Percentiles rank a stretch among this genome's conserved stretches.
These are phyloP conservation scores for Tillandsia leiboldiana DNA, from an alignment of 176 grass and related monocot genomes.

Conservation along the genomic window DNA sequence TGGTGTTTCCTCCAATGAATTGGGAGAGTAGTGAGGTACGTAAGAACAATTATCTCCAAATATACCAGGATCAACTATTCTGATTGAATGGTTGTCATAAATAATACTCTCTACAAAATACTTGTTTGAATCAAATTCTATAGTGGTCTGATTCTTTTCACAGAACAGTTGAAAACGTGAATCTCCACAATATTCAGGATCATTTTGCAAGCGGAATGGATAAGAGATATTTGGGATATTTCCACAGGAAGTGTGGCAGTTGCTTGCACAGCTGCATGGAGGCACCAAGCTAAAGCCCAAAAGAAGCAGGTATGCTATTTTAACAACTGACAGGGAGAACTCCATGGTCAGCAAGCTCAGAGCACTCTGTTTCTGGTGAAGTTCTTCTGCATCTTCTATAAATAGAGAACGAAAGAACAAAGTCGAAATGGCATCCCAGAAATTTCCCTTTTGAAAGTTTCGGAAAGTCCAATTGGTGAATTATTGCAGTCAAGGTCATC, in stretches of 20 bases:
- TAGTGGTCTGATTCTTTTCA: constrained; percentile 3
- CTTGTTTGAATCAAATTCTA: not conserved
- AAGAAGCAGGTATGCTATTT: not conserved
- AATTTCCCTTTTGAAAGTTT: not conserved
- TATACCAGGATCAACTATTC: constrained; percentile 7
- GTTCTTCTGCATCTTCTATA: not conserved
- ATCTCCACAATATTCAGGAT: not conserved
- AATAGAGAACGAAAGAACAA: not conserved
- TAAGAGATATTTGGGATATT: constrained; percentile 3
- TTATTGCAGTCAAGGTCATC: not conserved
- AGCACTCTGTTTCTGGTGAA: not conserved
- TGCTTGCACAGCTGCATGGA: not conserved
- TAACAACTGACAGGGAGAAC: not conserved
- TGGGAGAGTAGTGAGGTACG: not conserved
- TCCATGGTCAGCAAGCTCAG: not conserved
- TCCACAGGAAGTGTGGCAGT: constrained; percentile 3
- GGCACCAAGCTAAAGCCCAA: not conserved
- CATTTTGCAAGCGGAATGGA: constrained; percentile 6
- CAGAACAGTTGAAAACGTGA: constrained; percentile 2
- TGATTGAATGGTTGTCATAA: not conserved
- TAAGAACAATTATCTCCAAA: not conserved
- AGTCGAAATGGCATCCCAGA: not conserved
- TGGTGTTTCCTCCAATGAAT: not conserved
- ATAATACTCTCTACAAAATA: not conserved
- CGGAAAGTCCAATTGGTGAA: not conserved